phyloP scores from a whole-genome alignment of 2,329 filamentous ascomycete species.

The Microsporum audouinii region DNA sequence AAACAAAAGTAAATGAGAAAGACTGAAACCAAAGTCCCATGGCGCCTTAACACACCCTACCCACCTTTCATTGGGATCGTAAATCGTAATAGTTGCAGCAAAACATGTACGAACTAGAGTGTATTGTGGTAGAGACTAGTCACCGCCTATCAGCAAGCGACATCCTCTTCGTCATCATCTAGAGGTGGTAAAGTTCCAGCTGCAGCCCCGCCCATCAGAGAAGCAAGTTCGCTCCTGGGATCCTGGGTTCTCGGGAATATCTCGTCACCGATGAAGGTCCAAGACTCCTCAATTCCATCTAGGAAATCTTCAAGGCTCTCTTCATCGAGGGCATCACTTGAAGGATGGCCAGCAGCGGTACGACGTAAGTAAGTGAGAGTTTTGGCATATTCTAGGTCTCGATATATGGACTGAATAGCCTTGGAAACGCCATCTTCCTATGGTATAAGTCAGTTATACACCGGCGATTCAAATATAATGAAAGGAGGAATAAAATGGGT shows the following conservation, averaged over 20 bases:
- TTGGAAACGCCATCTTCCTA: constrained; percentile 83
- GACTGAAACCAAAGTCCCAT: not conserved
- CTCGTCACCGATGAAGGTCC: constrained; percentile 70
- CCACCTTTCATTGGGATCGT: not conserved
- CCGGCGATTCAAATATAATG: not conserved
- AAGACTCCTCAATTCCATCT: constrained; percentile 67
- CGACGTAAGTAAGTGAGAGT: constrained; percentile 59
- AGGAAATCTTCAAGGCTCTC: constrained; percentile 39
- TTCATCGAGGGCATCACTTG: constrained; percentile 25
- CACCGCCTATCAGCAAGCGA: not conserved
- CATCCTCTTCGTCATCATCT: constrained; percentile 9
- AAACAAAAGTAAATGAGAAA: not conserved
- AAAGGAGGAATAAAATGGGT: not conserved
- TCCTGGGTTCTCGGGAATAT: constrained; percentile 1
- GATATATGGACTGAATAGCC: constrained; percentile 86
- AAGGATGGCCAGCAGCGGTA: constrained; percentile 24
- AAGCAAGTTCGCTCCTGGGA: constrained; percentile 8
- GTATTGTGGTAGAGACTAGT: not conserved
- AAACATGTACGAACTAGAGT: not conserved
- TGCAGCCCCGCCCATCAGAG: constrained; percentile 7
- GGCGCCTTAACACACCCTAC: not conserved
- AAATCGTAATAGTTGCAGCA: not conserved
- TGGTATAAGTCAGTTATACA: constrained; percentile 20
- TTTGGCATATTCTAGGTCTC: constrained; percentile 85
- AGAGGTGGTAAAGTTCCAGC: constrained; percentile 6